Base-by-base conservation (phyloP, 768 basidiomycete genomes). In the Serendipita sp. region DNA sequence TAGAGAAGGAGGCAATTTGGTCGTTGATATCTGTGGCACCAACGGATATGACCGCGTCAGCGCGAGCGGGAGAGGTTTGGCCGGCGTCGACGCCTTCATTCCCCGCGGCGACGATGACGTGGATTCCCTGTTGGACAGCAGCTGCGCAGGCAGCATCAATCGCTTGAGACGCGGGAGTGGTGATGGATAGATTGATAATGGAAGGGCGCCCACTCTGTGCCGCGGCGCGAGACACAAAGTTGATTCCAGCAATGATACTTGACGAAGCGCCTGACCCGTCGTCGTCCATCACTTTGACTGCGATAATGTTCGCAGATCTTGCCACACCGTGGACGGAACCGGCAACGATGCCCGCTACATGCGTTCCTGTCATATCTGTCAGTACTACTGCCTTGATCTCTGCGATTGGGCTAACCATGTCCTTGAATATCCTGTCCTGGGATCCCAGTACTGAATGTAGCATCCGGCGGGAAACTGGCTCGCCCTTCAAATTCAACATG, bases 291-390 rank as follows among this genome's bases (percentile, higher is more conserved):
- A 65, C 30, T 34, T 65, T 63, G 13, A 65, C 66, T 13, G 62
- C 62, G 26, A 66, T 61, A 45, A 65, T 31, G 44, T 56, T 65
- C 22, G 62, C 61, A 2, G 42, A 26, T 34, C 60, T 60, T 14
- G 65, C 65, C 22, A 65, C 65, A 28, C 64, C 64, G 34, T 45
- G 30, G 48, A 73, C 72, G 3, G 74, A 71, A n/a, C 63, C 62
- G 31, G 45, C 62, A 13, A 48, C 62, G 26, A 62, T 64, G n/a
- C 61, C 64, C 22, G 63, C 61, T 14, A 43, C 63, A 48, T 45
- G 45, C n/a, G 31, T 33, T 17, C 34, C 42, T 42, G 13, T 17
- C 26, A 28, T 22, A 11, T 51, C n/a, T 20, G 20, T 43, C 7
- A 43, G 22, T 56, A 31, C 0, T 3, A 34, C 0, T 11, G 3